phyloP scores from a whole-genome alignment of 768 basidiomycete genomes.

The Suillus subluteus region DNA sequence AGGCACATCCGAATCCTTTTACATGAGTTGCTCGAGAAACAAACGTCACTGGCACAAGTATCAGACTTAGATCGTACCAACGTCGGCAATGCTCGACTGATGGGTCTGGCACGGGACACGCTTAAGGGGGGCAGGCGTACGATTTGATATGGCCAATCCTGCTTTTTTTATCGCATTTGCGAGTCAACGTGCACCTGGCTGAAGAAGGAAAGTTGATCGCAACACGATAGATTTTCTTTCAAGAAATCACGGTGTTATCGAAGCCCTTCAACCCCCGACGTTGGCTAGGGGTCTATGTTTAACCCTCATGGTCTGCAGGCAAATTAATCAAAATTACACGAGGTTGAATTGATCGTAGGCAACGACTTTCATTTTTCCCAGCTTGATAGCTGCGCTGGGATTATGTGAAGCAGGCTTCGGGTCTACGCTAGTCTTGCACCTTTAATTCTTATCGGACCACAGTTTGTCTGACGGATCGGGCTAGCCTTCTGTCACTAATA shows the following conservation, averaged over 20 bases:
- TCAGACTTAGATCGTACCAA: conserved; percentile 65
- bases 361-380: too few relatives aligned
- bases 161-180: conserved; percentile 73
- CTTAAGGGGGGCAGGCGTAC: conserved; percentile 62
- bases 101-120: conserved; percentile 59
- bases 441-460: too few relatives aligned
- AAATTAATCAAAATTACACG: too few relatives aligned
- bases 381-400: too few relatives aligned
- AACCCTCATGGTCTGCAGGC: too few relatives aligned
- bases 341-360: too few relatives aligned
- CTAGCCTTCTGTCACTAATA: too few relatives aligned
- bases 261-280: conserved; percentile 49
- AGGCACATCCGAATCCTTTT: conserved; percentile 39
- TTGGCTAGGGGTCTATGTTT: too few relatives aligned
- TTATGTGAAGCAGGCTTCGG: too few relatives aligned
- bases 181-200: not conserved
- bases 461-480: too few relatives aligned
- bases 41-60: not conserved
- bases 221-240: conserved; percentile 55
- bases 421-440: too few relatives aligned
- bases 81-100: conserved; percentile 69
- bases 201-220: not conserved
- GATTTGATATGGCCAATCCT: conserved; percentile 72
- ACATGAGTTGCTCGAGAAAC: not conserved
- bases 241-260: conserved; percentile 58